These are phyloP conservation scores for Westerdykella ornata DNA, from an alignment of 2,329 filamentous ascomycete genomes.

Conservation along the genomic window DNA sequence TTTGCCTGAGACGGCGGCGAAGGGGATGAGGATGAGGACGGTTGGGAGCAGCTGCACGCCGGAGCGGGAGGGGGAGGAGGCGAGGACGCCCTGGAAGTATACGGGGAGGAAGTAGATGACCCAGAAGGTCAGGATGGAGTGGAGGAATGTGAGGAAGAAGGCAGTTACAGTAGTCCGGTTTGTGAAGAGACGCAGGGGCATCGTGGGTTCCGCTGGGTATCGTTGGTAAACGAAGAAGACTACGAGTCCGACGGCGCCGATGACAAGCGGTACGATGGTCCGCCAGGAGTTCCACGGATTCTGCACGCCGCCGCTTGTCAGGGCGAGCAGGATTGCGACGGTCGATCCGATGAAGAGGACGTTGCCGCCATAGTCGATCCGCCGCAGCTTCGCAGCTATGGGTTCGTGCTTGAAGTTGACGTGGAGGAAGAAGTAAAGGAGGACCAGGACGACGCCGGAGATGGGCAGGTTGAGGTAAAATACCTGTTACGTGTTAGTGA, in stretches of 20 bases:
- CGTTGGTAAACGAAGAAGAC: slow-evolving; percentile 36
- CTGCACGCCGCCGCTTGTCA: slow-evolving; percentile 39
- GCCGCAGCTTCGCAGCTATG: not conserved
- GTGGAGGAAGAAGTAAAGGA: slow-evolving; percentile 30
- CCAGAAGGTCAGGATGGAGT: slow-evolving; percentile 36
- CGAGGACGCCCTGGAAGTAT: slow-evolving; percentile 42
- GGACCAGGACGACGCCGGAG: slow-evolving; percentile 13
- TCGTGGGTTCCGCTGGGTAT: no score
- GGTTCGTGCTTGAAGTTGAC: slow-evolving; percentile 27
- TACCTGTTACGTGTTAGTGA: no score
- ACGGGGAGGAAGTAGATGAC: slow-evolving; percentile 40
- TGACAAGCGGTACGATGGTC: slow-evolving; percentile 39
- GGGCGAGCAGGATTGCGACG: slow-evolving; percentile 36
- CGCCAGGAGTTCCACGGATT: slow-evolving; percentile 37
- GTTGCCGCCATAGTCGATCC: slow-evolving; percentile 41
- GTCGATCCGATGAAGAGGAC: slow-evolving; percentile 36
- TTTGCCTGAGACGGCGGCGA: slow-evolving; percentile 13
- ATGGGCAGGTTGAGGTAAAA: slow-evolving; percentile 35
- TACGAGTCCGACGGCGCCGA: slow-evolving; percentile 36
- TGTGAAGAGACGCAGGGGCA: slow-evolving; percentile 39
- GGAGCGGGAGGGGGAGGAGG: slow-evolving; percentile 14
- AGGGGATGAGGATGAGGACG: slow-evolving; percentile 16
- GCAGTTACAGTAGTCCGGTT: slow-evolving; percentile 32
- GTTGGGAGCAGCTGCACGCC: slow-evolving; percentile 33
- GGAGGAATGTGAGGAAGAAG: slow-evolving; percentile 35